Percentiles rank a stretch among this genome's conserved stretches.
phyloP scores from a whole-genome alignment of 2,329 filamentous ascomycete species.

The Claviceps lovelessii region DNA sequence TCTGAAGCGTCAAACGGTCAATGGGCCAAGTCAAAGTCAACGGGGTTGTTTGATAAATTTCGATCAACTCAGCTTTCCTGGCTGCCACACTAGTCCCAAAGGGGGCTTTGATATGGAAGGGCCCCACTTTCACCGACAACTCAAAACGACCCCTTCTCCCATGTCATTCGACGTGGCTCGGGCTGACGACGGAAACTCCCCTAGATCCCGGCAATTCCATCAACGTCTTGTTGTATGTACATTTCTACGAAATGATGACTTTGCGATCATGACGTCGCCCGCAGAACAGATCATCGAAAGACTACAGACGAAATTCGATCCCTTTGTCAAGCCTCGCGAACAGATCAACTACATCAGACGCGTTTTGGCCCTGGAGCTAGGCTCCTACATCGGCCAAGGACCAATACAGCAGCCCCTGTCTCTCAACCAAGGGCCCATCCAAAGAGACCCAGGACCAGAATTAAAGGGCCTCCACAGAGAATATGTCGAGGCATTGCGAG shows the following conservation, averaged over 20 bases:
- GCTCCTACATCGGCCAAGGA: slow-evolving; percentile 30
- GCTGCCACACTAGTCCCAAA: slow-evolving; percentile 5
- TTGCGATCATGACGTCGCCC: slow-evolving; percentile 15
- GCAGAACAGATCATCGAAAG: slow-evolving; percentile 18
- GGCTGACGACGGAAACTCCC: background rate
- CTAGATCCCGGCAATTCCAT: background rate
- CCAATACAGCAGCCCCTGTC: slow-evolving; percentile 31
- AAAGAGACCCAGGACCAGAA: slow-evolving; percentile 22
- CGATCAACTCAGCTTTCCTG: slow-evolving; percentile 14
- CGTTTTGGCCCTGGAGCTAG: slow-evolving; percentile 39
- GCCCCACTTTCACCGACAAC: background rate
- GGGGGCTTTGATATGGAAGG: background rate
- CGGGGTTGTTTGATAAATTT: slow-evolving; percentile 19
- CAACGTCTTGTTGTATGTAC: background rate
- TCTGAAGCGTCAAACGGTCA: background rate
- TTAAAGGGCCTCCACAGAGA: slow-evolving; percentile 35
- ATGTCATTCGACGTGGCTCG: background rate
- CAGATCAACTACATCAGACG: slow-evolving; percentile 42
- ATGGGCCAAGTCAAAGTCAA: background rate
- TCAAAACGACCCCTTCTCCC: background rate
- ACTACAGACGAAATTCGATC: slow-evolving; percentile 31
- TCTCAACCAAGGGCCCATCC: slow-evolving; percentile 27
- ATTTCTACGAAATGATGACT: background rate
- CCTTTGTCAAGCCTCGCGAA: slow-evolving; percentile 42
- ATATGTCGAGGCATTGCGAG: slow-evolving; percentile 39